Evolutionary conservation across 2,329 filamentous ascomycete genomes (phyloP), one percentile per base, ranked within the genome.

Genomic region (Ascocoryne sarcoides): DNA sequence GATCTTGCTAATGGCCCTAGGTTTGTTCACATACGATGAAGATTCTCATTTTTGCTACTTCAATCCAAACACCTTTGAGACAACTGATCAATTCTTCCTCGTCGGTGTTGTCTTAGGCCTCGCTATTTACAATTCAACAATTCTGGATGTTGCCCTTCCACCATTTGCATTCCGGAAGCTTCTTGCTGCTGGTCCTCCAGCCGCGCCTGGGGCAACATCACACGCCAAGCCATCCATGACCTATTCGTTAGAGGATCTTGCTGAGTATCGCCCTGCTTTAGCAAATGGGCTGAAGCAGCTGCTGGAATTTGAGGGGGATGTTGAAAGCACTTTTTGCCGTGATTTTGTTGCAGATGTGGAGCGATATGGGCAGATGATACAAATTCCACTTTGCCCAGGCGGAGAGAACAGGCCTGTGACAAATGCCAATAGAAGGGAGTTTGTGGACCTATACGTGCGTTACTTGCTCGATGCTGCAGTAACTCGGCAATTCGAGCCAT

Each of bases 101-200:
- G 84, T 95, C 19, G 89, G 89, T 1, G 85, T 92, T 10, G 72
- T 95, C 5, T 72, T 95, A 40, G 89, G 89, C 1, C 68, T 95
- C 43, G 89, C 89, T 10, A 94, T 95, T 46, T 94, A 95, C 65
- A 95, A 95, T 61, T 93, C 86, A 2, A 95, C 86, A 0, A 95
- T 95, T 50, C 68, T 95, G 14, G 89, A 95, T 57, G 75, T 95
- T 36, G 84, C 86, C 2, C 71, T 95, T 15, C 89, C 89, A 1
- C 84, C 88, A 0, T 94, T 95, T 59, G 82, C 84, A 1, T 95
- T 94, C 58, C 80, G 86, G 49, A 95, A 94, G 60, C 71, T 95
- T 15, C 70, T 95, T 30, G 79, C 84, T 3, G 78, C 85, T 7
- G 82, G 82, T 1, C 84, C 86, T n/a, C 63, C 71, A 2, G 69